Evolutionary conservation across 1,284 basidiomycete species (phyloP).

Genomic region (Leccinum solheimii): DNA sequence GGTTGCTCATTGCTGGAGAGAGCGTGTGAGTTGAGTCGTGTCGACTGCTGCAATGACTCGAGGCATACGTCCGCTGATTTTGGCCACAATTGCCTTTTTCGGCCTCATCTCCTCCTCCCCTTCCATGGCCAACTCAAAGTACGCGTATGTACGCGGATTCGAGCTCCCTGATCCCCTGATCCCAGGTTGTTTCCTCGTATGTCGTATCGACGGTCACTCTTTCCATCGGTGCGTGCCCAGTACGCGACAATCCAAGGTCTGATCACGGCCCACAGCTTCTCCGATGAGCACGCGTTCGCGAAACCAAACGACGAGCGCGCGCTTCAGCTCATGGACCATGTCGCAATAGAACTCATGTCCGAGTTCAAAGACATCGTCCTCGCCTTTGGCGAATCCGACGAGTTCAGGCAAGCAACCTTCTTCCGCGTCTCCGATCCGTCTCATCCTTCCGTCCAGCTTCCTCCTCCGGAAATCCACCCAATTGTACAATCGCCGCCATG

Average conservation of each 20-base stretch:
- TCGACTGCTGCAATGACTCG: neutral
- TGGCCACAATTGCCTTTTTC: conserved; percentile 26
- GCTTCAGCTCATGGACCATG: conserved; percentile 89
- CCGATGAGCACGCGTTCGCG: conserved; percentile 75
- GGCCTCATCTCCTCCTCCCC: neutral
- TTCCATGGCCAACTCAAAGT: conserved; percentile 88
- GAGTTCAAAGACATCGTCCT: conserved; percentile 81
- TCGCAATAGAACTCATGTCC: conserved; percentile 81
- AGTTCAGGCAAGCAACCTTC: conserved; percentile 70
- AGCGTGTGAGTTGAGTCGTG: neutral
- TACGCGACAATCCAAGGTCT: neutral
- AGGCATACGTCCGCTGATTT: neutral
- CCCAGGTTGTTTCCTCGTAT: conserved; percentile 82
- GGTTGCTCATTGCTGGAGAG: conserved; percentile 29
- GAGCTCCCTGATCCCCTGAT: conserved; percentile 88
- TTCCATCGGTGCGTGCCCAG: conserved; percentile 78
- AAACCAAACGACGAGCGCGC: conserved; percentile 94
- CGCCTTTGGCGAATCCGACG: conserved; percentile 96
- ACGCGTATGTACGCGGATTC: conserved; percentile 87
- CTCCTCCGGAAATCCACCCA: conserved; percentile 75
- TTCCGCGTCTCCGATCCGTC: neutral
- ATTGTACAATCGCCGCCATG: conserved; percentile 82
- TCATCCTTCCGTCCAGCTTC: conserved; percentile 56
- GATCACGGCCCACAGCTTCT: conserved; percentile 61
- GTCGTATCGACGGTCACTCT: conserved; percentile 90